phyloP scores from a whole-genome alignment of 331 rosid genomes.

The Quercus lobata region DNA sequence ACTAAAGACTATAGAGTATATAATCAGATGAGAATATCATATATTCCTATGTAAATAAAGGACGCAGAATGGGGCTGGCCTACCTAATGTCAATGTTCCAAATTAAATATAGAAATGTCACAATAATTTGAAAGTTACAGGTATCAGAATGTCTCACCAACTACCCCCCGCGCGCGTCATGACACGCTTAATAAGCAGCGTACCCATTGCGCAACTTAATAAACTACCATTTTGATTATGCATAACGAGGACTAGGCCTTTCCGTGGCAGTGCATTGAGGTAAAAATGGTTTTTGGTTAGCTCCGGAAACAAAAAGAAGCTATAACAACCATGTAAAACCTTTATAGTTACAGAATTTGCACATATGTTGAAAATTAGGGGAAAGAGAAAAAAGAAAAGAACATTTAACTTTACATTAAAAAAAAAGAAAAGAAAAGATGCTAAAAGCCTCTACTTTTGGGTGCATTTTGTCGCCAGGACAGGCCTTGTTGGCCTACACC shows the following conservation, averaged over 20 bases:
- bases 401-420: neutral
- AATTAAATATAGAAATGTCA: neutral
- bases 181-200: neutral
- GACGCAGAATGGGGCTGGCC: neutral
- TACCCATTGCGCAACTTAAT: neutral
- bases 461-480: constrained; percentile 49
- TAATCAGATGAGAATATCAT: too few species aligned
- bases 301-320: neutral
- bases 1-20: too few species aligned
- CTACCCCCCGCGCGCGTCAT: too few species aligned
- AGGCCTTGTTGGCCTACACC: constrained; percentile 31
- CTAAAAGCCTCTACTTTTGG: constrained; percentile 74
- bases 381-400: too few species aligned
- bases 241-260: neutral
- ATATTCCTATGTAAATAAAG: neutral
- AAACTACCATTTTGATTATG: neutral
- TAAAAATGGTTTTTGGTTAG: neutral
- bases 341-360: constrained; percentile 34
- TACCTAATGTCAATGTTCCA: neutral
- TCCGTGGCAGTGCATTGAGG: neutral
- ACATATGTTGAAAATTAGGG: constrained; percentile 1
- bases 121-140: neutral
- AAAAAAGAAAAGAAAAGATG: neutral
- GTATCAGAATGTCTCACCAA: neutral
- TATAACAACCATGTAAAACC: neutral